phyloP scores from a whole-genome alignment of 139 green algal species.

The Coelastrella sp. region DNA sequence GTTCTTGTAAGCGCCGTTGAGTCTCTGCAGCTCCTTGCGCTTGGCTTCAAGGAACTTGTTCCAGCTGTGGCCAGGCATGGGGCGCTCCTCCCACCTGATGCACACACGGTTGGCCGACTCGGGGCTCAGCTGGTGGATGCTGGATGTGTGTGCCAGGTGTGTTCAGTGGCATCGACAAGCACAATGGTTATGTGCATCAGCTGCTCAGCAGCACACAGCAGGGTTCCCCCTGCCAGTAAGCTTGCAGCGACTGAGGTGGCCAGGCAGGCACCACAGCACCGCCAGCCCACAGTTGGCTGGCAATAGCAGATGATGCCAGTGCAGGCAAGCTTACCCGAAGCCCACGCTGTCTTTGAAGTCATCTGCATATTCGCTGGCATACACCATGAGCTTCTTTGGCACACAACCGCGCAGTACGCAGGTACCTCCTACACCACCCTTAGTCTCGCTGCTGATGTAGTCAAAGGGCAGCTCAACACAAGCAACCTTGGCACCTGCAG shows the following conservation, averaged over 20 bases:
- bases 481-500: conserved; percentile 89
- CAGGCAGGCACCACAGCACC: no score
- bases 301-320: not conserved
- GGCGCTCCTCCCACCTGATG: conserved; percentile 58
- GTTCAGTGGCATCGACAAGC: no score
- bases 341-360: conserved; percentile 87
- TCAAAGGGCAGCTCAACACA: conserved; percentile 94
- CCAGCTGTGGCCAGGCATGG: conserved; percentile 67
- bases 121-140: not conserved
- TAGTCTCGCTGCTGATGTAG: conserved; percentile 80
- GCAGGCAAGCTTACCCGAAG: conserved; percentile 75
- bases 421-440: conserved; percentile 94
- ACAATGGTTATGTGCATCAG: no score
- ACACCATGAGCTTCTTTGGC: conserved; percentile 99
- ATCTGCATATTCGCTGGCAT: conserved; percentile 88
- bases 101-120: not conserved
- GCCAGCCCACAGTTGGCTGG: no score
- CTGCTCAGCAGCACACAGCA: no score
- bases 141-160: no score
- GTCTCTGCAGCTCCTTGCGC: conserved; percentile 91
- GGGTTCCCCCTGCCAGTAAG: no score
- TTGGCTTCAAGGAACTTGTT: conserved; percentile 80
- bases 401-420: conserved; percentile 99
- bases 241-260: no score
- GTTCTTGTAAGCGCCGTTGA: conserved; percentile 94